phyloP scores from a whole-genome alignment of 345 rosid species.

The Ailanthus altissimus region DNA sequence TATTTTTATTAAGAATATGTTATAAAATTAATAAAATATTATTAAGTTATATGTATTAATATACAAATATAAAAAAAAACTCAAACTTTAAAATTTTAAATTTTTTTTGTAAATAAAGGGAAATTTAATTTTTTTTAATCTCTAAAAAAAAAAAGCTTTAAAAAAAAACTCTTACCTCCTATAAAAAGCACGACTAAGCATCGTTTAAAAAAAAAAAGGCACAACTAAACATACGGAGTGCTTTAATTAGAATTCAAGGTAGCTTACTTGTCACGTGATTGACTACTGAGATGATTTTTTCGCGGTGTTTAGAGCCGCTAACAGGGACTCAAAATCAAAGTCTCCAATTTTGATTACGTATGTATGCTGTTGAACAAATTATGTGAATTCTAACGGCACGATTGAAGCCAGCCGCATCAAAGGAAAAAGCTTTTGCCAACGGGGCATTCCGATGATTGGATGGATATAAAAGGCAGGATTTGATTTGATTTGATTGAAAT shows the following conservation, averaged over 20 bases:
- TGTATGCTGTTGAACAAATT: background rate
- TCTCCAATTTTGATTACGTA: conserved; percentile 2
- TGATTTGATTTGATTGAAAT: background rate
- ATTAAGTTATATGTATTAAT: no score
- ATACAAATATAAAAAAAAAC: no score
- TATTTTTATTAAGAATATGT: no score
- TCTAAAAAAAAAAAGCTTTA: no score
- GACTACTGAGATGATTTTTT: conserved; percentile 6
- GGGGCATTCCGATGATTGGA: background rate
- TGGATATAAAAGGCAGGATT: background rate
- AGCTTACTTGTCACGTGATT: conserved; percentile 25
- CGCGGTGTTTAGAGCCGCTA: background rate
- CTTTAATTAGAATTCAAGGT: conserved; percentile 27
- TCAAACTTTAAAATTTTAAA: no score
- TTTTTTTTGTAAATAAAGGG: no score
- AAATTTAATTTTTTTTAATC: no score
- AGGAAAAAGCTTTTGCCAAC: background rate
- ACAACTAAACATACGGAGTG: no score
- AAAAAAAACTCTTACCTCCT: no score
- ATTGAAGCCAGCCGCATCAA: conserved; percentile 12
- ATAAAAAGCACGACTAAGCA: no score
- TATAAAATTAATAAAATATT: no score
- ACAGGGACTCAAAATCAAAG: background rate
- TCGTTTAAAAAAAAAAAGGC: no score
- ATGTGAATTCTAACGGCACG: background rate